These are phyloP conservation scores for Stellera chamaejasme DNA, from an alignment of 345 rosid species.

Conservation along the genomic window DNA sequence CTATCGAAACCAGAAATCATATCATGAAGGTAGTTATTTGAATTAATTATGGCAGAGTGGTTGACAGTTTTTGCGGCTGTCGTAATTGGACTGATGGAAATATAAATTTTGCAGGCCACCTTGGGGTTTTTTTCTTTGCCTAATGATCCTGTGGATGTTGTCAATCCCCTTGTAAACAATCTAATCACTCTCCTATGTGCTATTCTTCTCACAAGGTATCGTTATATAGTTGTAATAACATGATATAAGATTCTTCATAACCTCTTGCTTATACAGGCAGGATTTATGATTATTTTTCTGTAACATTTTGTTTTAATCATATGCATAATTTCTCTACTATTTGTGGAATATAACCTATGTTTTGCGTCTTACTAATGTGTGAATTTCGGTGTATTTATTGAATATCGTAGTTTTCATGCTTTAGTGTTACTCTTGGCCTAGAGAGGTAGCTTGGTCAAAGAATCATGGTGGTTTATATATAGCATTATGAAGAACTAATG, in stretches of 20 bases:
- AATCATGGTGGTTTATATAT: no score
- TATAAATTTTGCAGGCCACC: constrained; percentile 59
- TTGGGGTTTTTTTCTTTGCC: constrained; percentile 93
- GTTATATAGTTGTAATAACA: background rate
- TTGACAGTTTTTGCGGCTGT: background rate
- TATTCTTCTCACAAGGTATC: constrained; percentile 92
- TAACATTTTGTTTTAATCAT: background rate
- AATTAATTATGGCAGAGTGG: background rate
- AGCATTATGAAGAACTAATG: no score
- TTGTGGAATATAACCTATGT: no score
- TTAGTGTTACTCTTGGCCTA: no score
- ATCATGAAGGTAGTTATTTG: constrained; percentile 66
- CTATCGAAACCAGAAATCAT: constrained; percentile 88
- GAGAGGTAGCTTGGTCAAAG: no score
- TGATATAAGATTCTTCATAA: constrained; percentile 3
- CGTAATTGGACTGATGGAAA: background rate
- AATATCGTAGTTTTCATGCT: no score
- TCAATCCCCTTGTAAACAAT: constrained; percentile 80
- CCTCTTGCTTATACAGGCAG: background rate
- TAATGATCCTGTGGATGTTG: constrained; percentile 78
- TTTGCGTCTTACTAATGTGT: no score
- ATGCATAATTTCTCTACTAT: background rate
- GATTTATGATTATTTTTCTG: background rate
- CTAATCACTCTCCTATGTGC: constrained; percentile 93
- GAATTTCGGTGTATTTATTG: no score